Percentiles rank a stretch among this genome's conserved stretches.
phyloP scores from a whole-genome alignment of 225 moss, liverwort and hornwort species.

The Bryum argenteum region DNA sequence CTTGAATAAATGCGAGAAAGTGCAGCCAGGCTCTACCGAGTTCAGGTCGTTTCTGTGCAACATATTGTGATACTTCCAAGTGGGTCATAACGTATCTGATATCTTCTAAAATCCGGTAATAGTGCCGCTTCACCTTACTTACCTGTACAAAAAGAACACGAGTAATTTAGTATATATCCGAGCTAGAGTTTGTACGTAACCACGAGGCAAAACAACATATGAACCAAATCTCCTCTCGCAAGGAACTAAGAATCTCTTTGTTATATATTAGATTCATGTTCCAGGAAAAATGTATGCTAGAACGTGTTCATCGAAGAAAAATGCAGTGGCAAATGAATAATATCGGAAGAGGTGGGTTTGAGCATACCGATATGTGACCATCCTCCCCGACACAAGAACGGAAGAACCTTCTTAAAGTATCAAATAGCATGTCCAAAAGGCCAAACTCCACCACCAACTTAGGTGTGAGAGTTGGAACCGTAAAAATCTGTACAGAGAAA shows the following conservation, averaged over 20 bases:
- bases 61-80: constrained; percentile 78
- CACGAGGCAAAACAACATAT: not conserved
- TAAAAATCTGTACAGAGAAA: constrained; percentile 95
- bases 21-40: constrained; percentile 81
- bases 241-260: constrained; percentile 6
- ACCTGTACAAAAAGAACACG: constrained; percentile 56
- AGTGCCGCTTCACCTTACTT: constrained; percentile 63
- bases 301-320: not conserved
- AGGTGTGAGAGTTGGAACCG: constrained; percentile 86
- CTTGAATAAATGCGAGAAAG: constrained; percentile 84
- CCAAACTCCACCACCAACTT: constrained; percentile 80
- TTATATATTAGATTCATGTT: not conserved
- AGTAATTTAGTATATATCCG: constrained; percentile 16
- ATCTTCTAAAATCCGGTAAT: constrained; percentile 70
- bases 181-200: not conserved
- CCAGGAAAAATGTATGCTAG: constrained; percentile 2
- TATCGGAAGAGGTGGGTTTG: constrained; percentile 18
- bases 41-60: constrained; percentile 71
- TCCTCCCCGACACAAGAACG: constrained; percentile 79
- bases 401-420: constrained; percentile 73
- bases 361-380: constrained; percentile 77
- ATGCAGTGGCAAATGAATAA: constrained; percentile 20
- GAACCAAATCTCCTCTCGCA: not conserved
- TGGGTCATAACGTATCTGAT: constrained; percentile 92
- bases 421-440: constrained; percentile 89